Evolutionary conservation across 2,329 filamentous ascomycete species (phyloP).

Genomic region (Pezicula rhizophila): DNA sequence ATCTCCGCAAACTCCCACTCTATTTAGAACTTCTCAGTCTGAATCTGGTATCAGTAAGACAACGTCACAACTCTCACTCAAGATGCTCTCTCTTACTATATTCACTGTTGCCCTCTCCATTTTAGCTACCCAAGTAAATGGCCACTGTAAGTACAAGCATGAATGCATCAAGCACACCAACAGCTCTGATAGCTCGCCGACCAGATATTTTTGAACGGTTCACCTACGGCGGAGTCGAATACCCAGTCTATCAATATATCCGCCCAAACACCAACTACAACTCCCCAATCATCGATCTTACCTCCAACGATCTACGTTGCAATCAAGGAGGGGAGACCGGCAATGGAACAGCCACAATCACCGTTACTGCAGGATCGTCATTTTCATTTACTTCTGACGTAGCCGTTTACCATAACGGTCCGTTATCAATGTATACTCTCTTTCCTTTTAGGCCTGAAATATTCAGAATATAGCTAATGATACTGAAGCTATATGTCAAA

Average conservation of each 20-base stretch:
- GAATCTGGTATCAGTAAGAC: no score
- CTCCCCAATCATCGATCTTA: conserved; percentile 40
- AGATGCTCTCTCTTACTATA: conserved; percentile 1
- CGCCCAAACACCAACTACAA: conserved; percentile 38
- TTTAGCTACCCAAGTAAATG: conserved; percentile 14
- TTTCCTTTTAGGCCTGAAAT: no score
- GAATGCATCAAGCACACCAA: not conserved
- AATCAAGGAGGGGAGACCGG: conserved; percentile 30
- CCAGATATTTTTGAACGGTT: conserved; percentile 12
- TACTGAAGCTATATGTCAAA: conserved; percentile 28
- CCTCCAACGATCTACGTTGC: conserved; percentile 39
- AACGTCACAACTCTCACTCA: no score
- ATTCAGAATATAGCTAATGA: no score
- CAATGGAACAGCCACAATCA: conserved; percentile 17
- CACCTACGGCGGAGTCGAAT: conserved; percentile 2
- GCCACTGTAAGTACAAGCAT: conserved; percentile 12
- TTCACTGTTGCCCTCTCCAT: conserved; percentile 8
- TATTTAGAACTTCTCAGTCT: no score
- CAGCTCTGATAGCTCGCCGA: not conserved
- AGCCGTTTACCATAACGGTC: conserved; percentile 28
- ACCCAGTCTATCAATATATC: conserved; percentile 43
- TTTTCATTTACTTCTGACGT: conserved; percentile 40
- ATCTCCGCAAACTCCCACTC: no score
- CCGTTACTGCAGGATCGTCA: conserved; percentile 32
- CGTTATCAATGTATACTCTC: conserved; percentile 19